Base-by-base conservation (phyloP, 1,139 yeast species). In the Saccharomyces hybrid region DNA sequence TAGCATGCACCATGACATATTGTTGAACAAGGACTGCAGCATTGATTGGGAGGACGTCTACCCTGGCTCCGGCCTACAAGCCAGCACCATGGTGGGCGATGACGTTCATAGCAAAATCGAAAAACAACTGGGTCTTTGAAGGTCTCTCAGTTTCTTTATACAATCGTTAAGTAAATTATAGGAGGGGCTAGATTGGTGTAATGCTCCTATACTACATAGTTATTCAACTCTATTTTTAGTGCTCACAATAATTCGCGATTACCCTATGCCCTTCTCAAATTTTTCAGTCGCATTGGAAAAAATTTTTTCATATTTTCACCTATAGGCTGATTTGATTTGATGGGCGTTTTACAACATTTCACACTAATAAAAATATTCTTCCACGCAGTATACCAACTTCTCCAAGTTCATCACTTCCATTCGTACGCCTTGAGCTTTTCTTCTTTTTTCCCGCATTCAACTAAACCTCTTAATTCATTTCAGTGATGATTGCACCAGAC, bases 41-140 rank as follows among this genome's bases (percentile, higher is more conserved):
- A 74, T 93, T 49, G 97, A 89, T 63, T 93, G 98, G 97, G 98
- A 93, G 67, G 99, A 95, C 67, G 78, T 93, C 23, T 93, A 90
- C 70, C 76, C 79, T 2, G 79, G 75, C 55, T 27, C 60, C 5
- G 60, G 55, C 1, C 34, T 58, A 19, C 57, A 57, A 5, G 58
- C 58, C 14, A 65, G 62, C 5, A 56, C 60, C 51, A 56, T 57
- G 32, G 57, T 62, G n/a, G 66, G 63, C n/a, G 60, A 56, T 8
- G 86, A 81, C 61, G 78, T 84, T 73, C 96, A 88, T 68, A 69
- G 82, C 29, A 91, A 86, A 62, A 77, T 89, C 76, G 95, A 87
- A 69, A 78, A 74, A 66, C 77, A 77, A 57, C 73, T 86, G 76
- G 84, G 86, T 47, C 75, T 85, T 53, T 83, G 72, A 61, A 73